phyloP scores from a whole-genome alignment of 2,329 filamentous ascomycete genomes.

The Hypoxylon sp. region DNA sequence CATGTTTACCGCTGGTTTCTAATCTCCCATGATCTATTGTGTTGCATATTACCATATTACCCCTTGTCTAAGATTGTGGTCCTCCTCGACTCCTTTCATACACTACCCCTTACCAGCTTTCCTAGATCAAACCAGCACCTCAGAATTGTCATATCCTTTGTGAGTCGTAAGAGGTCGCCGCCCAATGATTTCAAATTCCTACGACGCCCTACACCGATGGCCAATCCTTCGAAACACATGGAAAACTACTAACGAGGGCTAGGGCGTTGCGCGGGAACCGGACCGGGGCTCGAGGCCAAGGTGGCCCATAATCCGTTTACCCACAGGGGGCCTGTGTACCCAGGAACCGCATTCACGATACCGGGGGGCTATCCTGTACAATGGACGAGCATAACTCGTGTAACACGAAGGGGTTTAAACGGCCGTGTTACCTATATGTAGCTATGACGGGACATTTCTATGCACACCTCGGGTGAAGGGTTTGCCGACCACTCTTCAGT shows the following conservation, averaged over 20 bases:
- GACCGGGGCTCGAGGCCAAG: constrained; percentile 45
- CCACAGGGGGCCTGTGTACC: constrained; percentile 37
- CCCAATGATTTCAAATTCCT: constrained; percentile 30
- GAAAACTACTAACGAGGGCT: constrained; percentile 41
- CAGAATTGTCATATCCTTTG: constrained; percentile 12
- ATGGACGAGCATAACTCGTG: constrained; percentile 20
- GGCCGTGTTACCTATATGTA: constrained; percentile 21
- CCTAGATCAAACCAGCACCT: constrained; percentile 27
- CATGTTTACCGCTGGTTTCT: constrained; percentile 12
- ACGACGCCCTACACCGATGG: constrained; percentile 29
- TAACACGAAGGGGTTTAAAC: constrained; percentile 23
- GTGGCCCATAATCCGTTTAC: constrained; percentile 38
- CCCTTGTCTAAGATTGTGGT: background rate
- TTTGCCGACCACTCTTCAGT: constrained; percentile 16
- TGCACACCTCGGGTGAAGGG: constrained; percentile 37
- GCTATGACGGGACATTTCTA: constrained; percentile 18
- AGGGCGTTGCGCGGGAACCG: constrained; percentile 45
- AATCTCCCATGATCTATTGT: constrained; percentile 1
- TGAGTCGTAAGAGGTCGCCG: constrained; percentile 13
- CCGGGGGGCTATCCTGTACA: constrained; percentile 19
- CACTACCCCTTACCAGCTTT: constrained; percentile 23
- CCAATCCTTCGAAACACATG: constrained; percentile 45
- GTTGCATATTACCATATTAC: background rate
- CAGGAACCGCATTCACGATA: constrained; percentile 28
- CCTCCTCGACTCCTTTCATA: constrained; percentile 4